These are phyloP conservation scores for Aspergillus fumigatus DNA, from an alignment of 2,329 filamentous ascomycete genomes.

Conservation along the genomic window DNA sequence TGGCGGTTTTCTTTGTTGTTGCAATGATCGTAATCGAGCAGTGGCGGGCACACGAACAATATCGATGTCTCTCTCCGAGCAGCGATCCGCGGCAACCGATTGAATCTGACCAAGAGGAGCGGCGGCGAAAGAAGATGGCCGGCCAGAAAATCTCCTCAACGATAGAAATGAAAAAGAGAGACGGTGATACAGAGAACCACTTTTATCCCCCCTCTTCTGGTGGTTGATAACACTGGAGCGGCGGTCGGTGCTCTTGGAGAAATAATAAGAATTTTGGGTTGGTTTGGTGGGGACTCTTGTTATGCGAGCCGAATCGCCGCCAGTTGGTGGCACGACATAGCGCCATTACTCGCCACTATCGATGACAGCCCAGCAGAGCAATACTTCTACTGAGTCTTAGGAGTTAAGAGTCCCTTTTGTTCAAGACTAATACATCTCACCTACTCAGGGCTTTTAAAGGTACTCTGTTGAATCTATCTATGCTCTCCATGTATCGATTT, in stretches of 20 bases:
- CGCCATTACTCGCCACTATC: not conserved
- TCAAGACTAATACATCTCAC: not conserved
- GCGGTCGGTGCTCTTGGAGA: conserved; percentile 7
- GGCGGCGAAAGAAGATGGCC: not conserved
- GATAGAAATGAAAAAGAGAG: not conserved
- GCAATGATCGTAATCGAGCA: not conserved
- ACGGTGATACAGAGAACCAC: conserved; percentile 1
- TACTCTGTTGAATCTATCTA: not conserved
- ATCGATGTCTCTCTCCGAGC: not conserved
- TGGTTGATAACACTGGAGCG: conserved; percentile 11
- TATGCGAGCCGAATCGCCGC: conserved; percentile 3
- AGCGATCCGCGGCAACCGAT: not conserved
- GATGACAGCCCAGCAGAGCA: not conserved
- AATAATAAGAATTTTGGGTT: conserved; percentile 21
- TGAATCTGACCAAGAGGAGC: not conserved
- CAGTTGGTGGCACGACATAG: conserved; percentile 4
- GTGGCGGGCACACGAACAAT: conserved; percentile 10
- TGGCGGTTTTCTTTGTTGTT: not conserved
- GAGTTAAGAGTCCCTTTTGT: not conserved
- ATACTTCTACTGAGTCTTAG: not conserved
- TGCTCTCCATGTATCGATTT: not conserved
- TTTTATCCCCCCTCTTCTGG: conserved; percentile 7
- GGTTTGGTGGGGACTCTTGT: conserved; percentile 17
- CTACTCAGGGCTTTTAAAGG: not conserved
- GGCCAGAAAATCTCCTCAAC: not conserved